Percentiles rank a stretch among this genome's conserved stretches.
Conservation (phyloP, 2,329 filamentous ascomycete genomes). For the Helminthosporium solani region DNA sequence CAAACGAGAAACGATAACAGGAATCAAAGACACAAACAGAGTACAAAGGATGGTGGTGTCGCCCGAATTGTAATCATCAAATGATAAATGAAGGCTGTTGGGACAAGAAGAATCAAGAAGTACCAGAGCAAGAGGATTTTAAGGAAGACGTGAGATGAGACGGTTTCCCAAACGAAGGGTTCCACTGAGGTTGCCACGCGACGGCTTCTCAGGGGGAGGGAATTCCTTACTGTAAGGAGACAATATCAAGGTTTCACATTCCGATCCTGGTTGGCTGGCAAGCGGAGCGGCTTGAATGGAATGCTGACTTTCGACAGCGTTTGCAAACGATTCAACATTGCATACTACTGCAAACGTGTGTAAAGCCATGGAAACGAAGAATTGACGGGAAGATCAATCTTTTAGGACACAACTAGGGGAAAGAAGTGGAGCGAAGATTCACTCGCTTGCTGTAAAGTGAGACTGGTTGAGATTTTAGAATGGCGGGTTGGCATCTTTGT, state of each 20-base stretch:
- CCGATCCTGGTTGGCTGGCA: constrained; percentile 14
- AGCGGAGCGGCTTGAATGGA: constrained; percentile 10
- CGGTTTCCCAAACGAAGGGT: constrained; percentile 23
- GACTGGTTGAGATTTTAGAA: constrained; percentile 10
- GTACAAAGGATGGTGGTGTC: constrained; percentile 4
- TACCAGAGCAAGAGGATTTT: constrained; percentile 13
- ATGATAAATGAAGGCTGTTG: constrained; percentile 4
- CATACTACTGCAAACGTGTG: background rate
- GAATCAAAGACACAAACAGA: constrained; percentile 4
- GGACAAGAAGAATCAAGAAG: background rate
- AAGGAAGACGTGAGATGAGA: constrained; percentile 14
- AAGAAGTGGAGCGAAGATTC: background rate
- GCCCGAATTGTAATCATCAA: constrained; percentile 2
- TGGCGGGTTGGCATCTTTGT: constrained; percentile 7
- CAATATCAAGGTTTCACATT: constrained; percentile 31
- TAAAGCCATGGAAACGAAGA: constrained; percentile 7
- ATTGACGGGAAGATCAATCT: background rate
- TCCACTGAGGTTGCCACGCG: constrained; percentile 12
- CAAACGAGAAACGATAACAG: constrained; percentile 6
- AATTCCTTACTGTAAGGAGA: constrained; percentile 34
- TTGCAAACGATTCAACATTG: background rate
- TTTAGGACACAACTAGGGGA: background rate
- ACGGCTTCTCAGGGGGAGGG: constrained; percentile 4
- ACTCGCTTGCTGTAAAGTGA: background rate
- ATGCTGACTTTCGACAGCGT: constrained; percentile 12